Base-by-base conservation (phyloP, 2,329 filamentous ascomycete genomes). In the Ophiostoma angusticollis region DNA sequence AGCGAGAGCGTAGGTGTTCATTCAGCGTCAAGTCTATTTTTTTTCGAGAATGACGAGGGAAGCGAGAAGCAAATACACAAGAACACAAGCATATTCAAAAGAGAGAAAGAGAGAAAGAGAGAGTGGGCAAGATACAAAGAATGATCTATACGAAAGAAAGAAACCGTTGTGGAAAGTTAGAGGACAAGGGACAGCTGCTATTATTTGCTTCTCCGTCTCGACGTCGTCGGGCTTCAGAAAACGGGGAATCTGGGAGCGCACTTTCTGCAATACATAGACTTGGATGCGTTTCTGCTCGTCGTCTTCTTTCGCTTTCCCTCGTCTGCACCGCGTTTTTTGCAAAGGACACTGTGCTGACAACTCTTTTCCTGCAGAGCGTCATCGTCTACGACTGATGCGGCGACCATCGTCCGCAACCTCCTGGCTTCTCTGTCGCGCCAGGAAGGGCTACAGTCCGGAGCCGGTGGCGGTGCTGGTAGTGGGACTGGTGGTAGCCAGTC, bases 1-100 rank as follows among this genome's bases (percentile, higher is more conserved):
- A 55, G 93, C 84, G 65, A 78, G 91, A 95, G 91, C 89, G 91
- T 98, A 96, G 89, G 93, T 98, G 58, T 62, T 58, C 63, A 12
- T 16, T 59, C 46, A n/a, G n/a, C n/a, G n/a, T n/a, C n/a, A n/a
- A n/a, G n/a, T n/a, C n/a, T n/a, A n/a, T 52, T 47, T 48, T 48
- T 50, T 49, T 49, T 48, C 31, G 39, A 32, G 5, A 6, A 27
- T 31, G 16, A 16, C 29, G 25, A 37, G 27, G 31, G 21, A 25
- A 17, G 12, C 22, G 5, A 31, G 33, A 37, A 34, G 16, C 12
- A 28, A 34, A 23, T 35, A 13, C 23, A 28, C 8, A 17, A 28
- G 14, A 33, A 31, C 18, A 27, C 1, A 19, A 14, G 24, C n/a
- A n/a, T n/a, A n/a, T n/a, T n/a, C n/a, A n/a, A n/a, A 16, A 25